Evolutionary conservation across 129 eudicot genomes (phyloP).

Genomic region (Arctium lappa): DNA sequence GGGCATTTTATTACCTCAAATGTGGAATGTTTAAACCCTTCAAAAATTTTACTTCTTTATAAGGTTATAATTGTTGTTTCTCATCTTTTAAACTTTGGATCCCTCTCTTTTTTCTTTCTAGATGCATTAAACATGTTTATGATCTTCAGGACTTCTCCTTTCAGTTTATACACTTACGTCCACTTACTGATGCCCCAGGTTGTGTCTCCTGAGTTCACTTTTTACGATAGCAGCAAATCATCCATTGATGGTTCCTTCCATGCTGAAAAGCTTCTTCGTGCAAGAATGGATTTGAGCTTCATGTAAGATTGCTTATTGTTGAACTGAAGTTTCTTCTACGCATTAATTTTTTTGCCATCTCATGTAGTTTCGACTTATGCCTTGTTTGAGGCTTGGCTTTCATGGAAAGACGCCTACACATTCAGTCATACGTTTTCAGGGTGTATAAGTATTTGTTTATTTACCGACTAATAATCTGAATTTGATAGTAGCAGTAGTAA

Average conservation of each 20-base stretch:
- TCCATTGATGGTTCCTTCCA: conserved; percentile 71
- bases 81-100: neutral
- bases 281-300: conserved; percentile 89
- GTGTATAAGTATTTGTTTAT: neutral
- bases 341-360: neutral
- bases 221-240: conserved; percentile 91
- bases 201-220: conserved; percentile 95
- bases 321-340: neutral
- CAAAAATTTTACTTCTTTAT: neutral
- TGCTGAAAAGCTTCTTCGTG: conserved; percentile 94
- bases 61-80: neutral
- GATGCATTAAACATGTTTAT: neutral
- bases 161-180: conserved; percentile 12
- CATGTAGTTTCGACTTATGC: neutral
- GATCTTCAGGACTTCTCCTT: neutral
- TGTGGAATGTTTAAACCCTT: neutral
- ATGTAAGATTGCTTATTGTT: conserved; percentile 54
- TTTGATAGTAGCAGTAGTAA: neutral
- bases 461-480: neutral
- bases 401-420: neutral
- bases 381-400: neutral
- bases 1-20: neutral
- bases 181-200: conserved; percentile 48
- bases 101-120: neutral
- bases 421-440: neutral